Evolutionary conservation across 345 rosid species (phyloP).

Genomic region (Sonneratia caseolaris): DNA sequence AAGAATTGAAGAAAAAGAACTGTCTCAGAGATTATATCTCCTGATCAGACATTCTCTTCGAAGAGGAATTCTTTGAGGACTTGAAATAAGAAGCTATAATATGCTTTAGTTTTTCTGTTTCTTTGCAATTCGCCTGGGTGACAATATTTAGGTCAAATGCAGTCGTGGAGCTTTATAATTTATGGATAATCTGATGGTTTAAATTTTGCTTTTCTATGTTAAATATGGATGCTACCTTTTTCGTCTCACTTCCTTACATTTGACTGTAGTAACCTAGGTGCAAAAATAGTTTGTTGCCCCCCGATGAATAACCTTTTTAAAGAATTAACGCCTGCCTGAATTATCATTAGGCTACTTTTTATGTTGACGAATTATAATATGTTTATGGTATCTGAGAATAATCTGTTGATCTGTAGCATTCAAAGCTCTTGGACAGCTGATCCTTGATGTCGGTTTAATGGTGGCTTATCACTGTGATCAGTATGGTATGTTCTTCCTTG

Average conservation of each 20-base stretch:
- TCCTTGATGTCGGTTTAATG: constrained; percentile 70
- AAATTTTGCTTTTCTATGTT: not conserved
- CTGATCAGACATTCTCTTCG: not conserved
- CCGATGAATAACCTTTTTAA: not conserved
- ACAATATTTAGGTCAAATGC: no score
- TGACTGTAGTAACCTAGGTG: not conserved
- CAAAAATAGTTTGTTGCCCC: not conserved
- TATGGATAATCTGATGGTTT: not conserved
- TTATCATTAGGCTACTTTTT: not conserved
- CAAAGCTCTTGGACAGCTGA: constrained; percentile 78
- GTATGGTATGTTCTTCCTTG: constrained; percentile 43
- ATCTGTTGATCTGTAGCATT: constrained; percentile 43
- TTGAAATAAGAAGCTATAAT: not conserved
- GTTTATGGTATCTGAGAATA: not conserved
- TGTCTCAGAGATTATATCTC: not conserved
- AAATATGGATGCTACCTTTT: no score
- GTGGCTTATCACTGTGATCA: constrained; percentile 81
- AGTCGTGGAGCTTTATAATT: not conserved
- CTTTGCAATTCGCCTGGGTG: no score
- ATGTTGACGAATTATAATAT: not conserved
- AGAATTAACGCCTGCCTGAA: not conserved
- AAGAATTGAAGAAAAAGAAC: not conserved
- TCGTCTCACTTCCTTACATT: not conserved
- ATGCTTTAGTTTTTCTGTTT: no score
- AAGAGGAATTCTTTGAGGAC: not conserved